Evolutionary conservation across 345 rosid species (phyloP).

Genomic region (Anastatica hierochuntica): DNA sequence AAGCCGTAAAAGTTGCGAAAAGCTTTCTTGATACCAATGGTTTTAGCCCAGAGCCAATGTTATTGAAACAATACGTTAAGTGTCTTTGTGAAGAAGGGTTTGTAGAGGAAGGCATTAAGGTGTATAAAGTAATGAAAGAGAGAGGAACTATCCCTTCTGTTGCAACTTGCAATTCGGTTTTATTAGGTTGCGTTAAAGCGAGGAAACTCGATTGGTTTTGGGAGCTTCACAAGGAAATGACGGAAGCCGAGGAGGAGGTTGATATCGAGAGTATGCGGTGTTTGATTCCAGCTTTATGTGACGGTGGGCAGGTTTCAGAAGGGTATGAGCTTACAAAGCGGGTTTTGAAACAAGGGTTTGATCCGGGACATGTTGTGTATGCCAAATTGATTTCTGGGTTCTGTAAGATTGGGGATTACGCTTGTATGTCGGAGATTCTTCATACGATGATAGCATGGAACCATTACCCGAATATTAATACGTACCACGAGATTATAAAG

Average conservation of each 20-base stretch:
- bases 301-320: constrained; percentile 28
- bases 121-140: constrained; percentile 27
- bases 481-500: constrained; percentile 43
- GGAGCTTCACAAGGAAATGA: constrained; percentile 38
- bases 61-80: constrained; percentile 37
- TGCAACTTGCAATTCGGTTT: constrained; percentile 43
- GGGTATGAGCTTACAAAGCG: constrained; percentile 34
- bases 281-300: constrained; percentile 52
- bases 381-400: constrained; percentile 44
- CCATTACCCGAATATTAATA: constrained; percentile 31
- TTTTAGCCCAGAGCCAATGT: constrained; percentile 28
- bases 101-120: constrained; percentile 38
- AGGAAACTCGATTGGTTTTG: constrained; percentile 34
- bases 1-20: constrained; percentile 38
- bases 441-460: constrained; percentile 36
- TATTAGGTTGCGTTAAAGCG: constrained; percentile 37
- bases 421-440: constrained; percentile 37
- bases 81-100: constrained; percentile 43
- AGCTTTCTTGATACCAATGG: constrained; percentile 31
- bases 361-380: constrained; percentile 44
- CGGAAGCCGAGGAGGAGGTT: constrained; percentile 24
- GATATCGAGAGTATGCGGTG: constrained; percentile 39
- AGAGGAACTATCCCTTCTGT: constrained; percentile 20
- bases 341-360: constrained; percentile 32
- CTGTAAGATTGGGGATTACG: constrained; percentile 43